These are phyloP conservation scores for Malassezia brasiliensis DNA, from an alignment of 1,284 basidiomycete genomes.

Conservation along the genomic window DNA sequence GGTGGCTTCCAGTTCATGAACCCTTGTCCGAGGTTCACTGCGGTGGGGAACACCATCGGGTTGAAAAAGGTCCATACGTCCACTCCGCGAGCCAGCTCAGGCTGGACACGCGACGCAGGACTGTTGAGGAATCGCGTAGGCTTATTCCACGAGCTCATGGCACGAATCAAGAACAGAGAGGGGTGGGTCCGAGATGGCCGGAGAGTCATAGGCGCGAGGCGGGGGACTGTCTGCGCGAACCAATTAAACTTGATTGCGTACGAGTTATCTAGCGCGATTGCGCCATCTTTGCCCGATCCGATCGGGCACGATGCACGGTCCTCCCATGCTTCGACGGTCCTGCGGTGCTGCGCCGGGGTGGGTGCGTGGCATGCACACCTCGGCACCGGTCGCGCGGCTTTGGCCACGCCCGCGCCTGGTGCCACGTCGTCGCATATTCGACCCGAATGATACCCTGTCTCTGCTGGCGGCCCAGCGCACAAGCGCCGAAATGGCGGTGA, in stretches of 20 bases:
- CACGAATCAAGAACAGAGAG: not conserved
- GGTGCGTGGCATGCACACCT: not conserved
- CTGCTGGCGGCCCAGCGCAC: not conserved
- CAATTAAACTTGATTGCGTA: not conserved
- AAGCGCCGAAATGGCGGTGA: not conserved
- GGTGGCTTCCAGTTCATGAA: constrained; percentile 47
- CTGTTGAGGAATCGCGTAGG: constrained; percentile 25
- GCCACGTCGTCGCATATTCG: not conserved
- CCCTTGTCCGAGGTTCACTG: constrained; percentile 46
- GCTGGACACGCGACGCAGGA: constrained; percentile 24
- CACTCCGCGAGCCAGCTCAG: constrained; percentile 29
- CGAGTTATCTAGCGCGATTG: not conserved
- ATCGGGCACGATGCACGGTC: not conserved
- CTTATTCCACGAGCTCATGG: not conserved
- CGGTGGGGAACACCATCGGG: constrained; percentile 37
- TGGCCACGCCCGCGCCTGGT: not conserved
- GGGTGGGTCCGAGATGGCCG: too few species aligned
- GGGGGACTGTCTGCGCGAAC: not conserved
- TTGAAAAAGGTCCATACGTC: constrained; percentile 48
- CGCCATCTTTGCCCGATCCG: not conserved
- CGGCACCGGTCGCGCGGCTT: not conserved
- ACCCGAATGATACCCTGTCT: too few species aligned
- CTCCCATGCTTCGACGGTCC: not conserved
- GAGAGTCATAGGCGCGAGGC: too few species aligned
- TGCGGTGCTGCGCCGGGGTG: not conserved